Conservation (phyloP, 2,329 filamentous ascomycete genomes). For the Talaromyces sp. region DNA sequence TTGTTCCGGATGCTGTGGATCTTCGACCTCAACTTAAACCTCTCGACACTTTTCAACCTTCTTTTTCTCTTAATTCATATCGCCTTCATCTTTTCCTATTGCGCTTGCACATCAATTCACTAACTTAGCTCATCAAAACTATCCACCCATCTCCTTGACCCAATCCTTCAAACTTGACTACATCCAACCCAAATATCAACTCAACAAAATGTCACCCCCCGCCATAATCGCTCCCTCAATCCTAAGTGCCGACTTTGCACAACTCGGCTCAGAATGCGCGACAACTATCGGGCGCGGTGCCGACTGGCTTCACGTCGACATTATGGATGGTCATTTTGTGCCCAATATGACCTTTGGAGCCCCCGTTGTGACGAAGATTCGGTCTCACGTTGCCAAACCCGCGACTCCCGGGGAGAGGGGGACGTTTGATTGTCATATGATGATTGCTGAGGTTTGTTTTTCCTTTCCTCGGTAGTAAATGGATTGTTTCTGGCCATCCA, state of each 20-base stretch:
- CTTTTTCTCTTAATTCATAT: neutral
- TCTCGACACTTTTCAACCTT: too few species aligned
- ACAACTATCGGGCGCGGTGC: constrained; percentile 80
- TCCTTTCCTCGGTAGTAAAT: too few species aligned
- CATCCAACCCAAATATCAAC: constrained; percentile 19
- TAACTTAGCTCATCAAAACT: too few species aligned
- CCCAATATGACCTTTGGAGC: constrained; percentile 97
- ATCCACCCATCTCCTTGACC: neutral
- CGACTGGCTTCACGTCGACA: constrained; percentile 93
- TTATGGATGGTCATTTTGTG: constrained; percentile 98
- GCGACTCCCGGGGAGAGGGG: constrained; percentile 66
- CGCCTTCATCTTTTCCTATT: neutral
- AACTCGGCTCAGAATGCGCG: constrained; percentile 78
- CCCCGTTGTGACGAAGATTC: constrained; percentile 90
- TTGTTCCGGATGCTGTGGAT: neutral
- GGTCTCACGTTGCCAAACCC: constrained; percentile 74
- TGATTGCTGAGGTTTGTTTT: constrained; percentile 87
- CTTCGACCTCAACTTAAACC: neutral
- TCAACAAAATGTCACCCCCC: constrained; percentile 88
- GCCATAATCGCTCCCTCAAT: constrained; percentile 98
- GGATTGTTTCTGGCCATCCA: too few species aligned
- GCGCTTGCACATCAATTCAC: neutral
- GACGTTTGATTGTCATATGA: constrained; percentile 99
- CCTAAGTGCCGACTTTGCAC: constrained; percentile 90
- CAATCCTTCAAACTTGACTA: too few species aligned